Conservation (phyloP, 768 basidiomycete genomes). For the Trametes villosa region DNA sequence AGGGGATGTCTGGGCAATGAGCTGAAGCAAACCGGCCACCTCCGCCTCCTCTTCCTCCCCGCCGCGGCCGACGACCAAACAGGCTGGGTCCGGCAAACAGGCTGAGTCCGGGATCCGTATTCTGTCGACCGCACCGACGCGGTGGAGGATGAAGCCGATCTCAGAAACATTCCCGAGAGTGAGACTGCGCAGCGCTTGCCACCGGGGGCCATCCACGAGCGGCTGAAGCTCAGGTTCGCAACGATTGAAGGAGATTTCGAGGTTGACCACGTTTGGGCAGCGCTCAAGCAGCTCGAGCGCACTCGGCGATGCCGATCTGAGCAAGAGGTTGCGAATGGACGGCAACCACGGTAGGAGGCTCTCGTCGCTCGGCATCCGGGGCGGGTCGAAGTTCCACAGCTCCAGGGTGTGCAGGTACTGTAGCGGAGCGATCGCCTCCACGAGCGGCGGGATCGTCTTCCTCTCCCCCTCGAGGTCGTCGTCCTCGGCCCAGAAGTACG, state of each 20-base stretch:
- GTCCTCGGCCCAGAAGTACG: slow-evolving; percentile 9
- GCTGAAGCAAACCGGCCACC: not conserved
- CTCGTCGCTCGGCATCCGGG: not conserved
- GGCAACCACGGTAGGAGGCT: not conserved
- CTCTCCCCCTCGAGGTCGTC: slow-evolving; percentile 3
- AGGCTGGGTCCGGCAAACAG: too few species aligned
- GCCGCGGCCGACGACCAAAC: not conserved
- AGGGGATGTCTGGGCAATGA: not conserved
- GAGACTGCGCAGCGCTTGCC: not conserved
- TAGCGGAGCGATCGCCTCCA: not conserved
- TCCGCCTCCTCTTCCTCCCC: not conserved
- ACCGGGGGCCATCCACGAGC: not conserved
- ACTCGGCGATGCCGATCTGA: not conserved
- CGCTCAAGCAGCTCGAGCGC: slow-evolving; percentile 7
- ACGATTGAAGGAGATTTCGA: not conserved
- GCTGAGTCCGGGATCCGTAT: too few species aligned
- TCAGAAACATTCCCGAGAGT: not conserved
- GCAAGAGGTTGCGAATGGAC: not conserved
- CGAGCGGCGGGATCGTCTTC: slow-evolving; percentile 1
- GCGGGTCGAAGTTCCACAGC: not conserved
- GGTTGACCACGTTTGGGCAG: not conserved
- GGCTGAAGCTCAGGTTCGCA: not conserved
- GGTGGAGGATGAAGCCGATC: not conserved
- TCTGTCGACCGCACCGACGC: not conserved
- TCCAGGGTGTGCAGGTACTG: not conserved